Evolutionary conservation across 306 rosid species (phyloP).

Genomic region (Trifolium dubium): DNA sequence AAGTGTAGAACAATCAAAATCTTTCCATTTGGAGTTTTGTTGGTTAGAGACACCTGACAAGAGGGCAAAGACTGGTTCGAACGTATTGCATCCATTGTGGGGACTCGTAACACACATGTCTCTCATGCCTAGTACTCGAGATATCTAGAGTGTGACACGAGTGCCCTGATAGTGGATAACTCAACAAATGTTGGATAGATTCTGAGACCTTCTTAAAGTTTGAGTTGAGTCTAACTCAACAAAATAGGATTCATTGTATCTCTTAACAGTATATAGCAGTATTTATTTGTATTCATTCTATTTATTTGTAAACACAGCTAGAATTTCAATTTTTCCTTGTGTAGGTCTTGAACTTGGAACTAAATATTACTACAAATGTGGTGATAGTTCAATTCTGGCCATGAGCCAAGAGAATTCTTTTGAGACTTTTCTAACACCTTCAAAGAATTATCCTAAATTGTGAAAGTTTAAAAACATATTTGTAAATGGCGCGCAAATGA

Average conservation of each 20-base stretch:
- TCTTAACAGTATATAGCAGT: no score
- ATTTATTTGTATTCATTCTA: no score
- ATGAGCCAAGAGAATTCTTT: conserved; percentile 77
- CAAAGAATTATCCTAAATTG: conserved; percentile 63
- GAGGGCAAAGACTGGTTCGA: conserved; percentile 87
- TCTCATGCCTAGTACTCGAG: background rate
- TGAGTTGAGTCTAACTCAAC: no score
- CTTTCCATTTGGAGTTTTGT: conserved; percentile 96
- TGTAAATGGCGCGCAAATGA: no score
- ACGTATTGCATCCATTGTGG: conserved; percentile 44
- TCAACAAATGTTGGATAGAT: no score
- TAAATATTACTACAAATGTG: conserved; percentile 80
- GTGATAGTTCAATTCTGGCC: conserved; percentile 77
- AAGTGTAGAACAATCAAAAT: conserved; percentile 66
- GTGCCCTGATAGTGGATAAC: background rate
- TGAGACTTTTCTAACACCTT: conserved; percentile 62
- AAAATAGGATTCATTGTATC: no score
- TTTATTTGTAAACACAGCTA: no score
- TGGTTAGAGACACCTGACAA: conserved; percentile 79
- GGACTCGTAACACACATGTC: background rate
- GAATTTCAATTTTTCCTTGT: conserved; percentile 24
- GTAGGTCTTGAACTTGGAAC: conserved; percentile 79
- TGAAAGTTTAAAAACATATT: no score
- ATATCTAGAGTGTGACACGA: background rate
- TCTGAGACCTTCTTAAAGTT: background rate